Base-by-base conservation (phyloP, 2,329 filamentous ascomycete species). In the Tolypocladium nubicola region DNA sequence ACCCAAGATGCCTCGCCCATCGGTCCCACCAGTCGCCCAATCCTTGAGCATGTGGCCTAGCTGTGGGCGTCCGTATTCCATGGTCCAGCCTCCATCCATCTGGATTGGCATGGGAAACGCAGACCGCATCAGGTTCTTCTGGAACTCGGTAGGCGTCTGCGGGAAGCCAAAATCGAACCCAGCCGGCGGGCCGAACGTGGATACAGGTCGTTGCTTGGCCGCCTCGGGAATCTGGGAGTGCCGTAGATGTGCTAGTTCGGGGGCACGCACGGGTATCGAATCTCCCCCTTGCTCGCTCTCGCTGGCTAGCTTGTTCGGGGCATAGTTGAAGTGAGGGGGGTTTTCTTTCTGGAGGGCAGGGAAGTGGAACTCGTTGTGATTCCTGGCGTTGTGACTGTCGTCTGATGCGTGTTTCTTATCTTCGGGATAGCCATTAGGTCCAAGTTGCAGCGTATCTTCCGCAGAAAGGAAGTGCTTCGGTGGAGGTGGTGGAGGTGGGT, bases 1-100 rank as follows among this genome's bases (percentile, higher is more conserved):
- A 1, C 93, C 92, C 58, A 95, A 87, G 57, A 87, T 84, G 1
- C 85, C 85, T 52, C 83, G 75, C 3, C 85, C 83, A 61, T 87
- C 82, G 0, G 76, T 63, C 55, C 85, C 86, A n/a, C 85, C 87
- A 26, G 83, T 85, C 5, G 89, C 88, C 81, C 91, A 87, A 62
- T 94, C 85, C 66, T 84, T 86, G 56, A 97, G 80, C 83, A 96
- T 90, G 70, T 87, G 93, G 1, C 89, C 87, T 40, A 97, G 82
- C 64, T 96, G 88, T 0, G 93, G 93, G 0, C 93, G 84, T 21
- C 91, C 91, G 71, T 97, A 97, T 73, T 97, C 92, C 16, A 94
- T 90, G 62, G 83, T 88, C 90, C 93, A 96, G 56, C 91, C 89
- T 62, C 90, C 87, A 62, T 86, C 83, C 59, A 85, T 85, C 71